Conservation (phyloP, 2,329 filamentous ascomycete species). For the Colletotrichum scovillei region DNA sequence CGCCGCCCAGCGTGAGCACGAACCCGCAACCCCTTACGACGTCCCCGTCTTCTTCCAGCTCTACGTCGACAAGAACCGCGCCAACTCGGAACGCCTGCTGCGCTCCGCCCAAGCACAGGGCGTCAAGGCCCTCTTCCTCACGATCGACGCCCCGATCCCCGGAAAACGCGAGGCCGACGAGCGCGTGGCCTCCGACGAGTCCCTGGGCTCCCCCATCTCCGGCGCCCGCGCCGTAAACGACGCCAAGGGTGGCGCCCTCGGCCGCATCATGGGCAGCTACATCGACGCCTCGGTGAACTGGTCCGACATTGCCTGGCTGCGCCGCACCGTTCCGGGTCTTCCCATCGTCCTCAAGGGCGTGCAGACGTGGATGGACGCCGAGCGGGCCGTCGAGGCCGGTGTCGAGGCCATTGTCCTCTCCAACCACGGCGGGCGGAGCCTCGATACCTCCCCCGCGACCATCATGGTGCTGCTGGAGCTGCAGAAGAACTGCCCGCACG, state of each 20-base stretch:
- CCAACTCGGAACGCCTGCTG: constrained; percentile 62
- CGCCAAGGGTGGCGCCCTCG: constrained; percentile 64
- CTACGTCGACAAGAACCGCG: constrained; percentile 68
- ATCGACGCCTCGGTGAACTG: constrained; percentile 69
- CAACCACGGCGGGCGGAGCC: constrained; percentile 75
- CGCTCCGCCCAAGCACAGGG: constrained; percentile 56
- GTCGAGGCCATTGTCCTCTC: constrained; percentile 76
- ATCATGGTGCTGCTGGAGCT: constrained; percentile 72
- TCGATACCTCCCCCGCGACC: constrained; percentile 63
- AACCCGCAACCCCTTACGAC: constrained; percentile 39
- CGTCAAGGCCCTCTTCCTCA: constrained; percentile 66
- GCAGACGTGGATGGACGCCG: constrained; percentile 74
- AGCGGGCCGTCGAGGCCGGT: constrained; percentile 67
- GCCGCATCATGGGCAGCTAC: constrained; percentile 66
- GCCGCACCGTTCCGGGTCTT: constrained; percentile 64
- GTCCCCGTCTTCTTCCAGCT: constrained; percentile 67
- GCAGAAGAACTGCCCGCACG: constrained; percentile 68
- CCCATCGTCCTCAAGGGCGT: constrained; percentile 76
- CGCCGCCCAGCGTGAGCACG: constrained; percentile 17
- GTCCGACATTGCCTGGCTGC: constrained; percentile 75
- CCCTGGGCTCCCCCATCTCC: constrained; percentile 59
- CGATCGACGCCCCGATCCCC: constrained; percentile 67
- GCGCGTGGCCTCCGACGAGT: constrained; percentile 59
- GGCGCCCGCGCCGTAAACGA: constrained; percentile 63
- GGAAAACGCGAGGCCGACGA: constrained; percentile 65